Evolutionary conservation across 2,329 filamentous ascomycete species (phyloP).

Genomic region (Magnaporthiopsis incrustans): DNA sequence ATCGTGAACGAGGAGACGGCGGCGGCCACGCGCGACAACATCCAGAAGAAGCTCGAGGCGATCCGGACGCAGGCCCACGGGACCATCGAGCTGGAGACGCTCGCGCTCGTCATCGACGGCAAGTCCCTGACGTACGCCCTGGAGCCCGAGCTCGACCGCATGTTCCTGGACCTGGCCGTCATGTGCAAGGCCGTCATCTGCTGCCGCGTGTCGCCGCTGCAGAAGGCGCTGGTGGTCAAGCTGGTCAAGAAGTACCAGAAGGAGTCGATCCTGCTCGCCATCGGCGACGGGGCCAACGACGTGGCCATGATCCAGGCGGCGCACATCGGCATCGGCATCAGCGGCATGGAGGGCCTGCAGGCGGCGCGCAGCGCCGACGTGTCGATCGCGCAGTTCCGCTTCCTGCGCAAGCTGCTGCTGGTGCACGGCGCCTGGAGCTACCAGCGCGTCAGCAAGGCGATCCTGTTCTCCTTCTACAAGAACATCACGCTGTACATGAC

Average conservation of each 20-base stretch:
- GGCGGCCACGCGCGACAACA: slow-evolving; percentile 72
- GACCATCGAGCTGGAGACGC: slow-evolving; percentile 70
- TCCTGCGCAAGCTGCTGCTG: slow-evolving; percentile 82
- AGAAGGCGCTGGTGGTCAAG: slow-evolving; percentile 97
- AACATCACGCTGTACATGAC: slow-evolving; percentile 99
- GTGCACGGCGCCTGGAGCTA: slow-evolving; percentile 98
- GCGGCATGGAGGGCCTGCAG: slow-evolving; percentile 92
- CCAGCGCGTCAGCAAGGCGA: slow-evolving; percentile 92
- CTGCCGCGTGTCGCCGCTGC: slow-evolving; percentile 90
- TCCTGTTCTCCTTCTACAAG: slow-evolving; percentile 98
- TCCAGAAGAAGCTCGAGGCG: slow-evolving; percentile 88
- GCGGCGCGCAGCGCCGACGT: slow-evolving; percentile 94
- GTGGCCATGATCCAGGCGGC: slow-evolving; percentile 99
- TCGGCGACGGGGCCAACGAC: slow-evolving; percentile 96
- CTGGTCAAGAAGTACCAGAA: slow-evolving; percentile 88
- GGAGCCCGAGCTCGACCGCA: slow-evolving; percentile 86
- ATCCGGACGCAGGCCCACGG: slow-evolving; percentile 75
- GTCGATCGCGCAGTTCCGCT: slow-evolving; percentile 92
- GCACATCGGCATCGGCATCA: slow-evolving; percentile 96
- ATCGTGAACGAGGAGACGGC: slow-evolving; percentile 90
- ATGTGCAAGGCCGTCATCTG: slow-evolving; percentile 99
- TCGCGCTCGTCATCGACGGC: slow-evolving; percentile 92
- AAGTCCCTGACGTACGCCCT: slow-evolving; percentile 90
- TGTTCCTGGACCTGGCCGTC: slow-evolving; percentile 86
- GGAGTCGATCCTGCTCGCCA: slow-evolving; percentile 85